Base-by-base conservation (phyloP, 805 yeast genomes). In the Kodamaea restingae region DNA sequence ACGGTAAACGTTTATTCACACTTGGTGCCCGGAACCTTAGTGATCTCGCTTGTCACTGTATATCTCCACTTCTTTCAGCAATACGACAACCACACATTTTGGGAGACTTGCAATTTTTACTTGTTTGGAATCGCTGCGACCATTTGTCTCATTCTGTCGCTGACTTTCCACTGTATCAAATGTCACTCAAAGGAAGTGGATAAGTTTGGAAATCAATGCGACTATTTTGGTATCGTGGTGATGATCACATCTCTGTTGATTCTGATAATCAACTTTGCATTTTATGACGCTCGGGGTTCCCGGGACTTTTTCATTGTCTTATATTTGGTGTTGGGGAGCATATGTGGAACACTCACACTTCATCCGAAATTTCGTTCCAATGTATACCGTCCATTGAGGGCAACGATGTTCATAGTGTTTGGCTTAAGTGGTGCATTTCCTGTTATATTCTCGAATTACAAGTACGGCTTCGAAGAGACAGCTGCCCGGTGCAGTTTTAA, bases 371-470 rank as follows among this genome's bases (percentile, higher is more conserved):
- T 90, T 54, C 68, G 87, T n/a, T 60, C 81, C 4, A 74, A 83
- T 4, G 71, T 67, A 21, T 88, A 86, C 80, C 73, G 96, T 26
- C 80, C 90, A 1, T 75, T 76, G 41, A 67, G 97, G 38, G 91
- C 96, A 0, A 46, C 72, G 1, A 77, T 88, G 77, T 88, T 88
- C 60, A 81, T 88, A 7, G 50, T 73, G 2, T 88, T 90, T 62
- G 96, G 96, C 0, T 65, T 87, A 15, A 78, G 88, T 1, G 91
- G 93, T 0, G 68, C 76, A 0, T 58, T 87, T 4, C 96, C 96
- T 0, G 71, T 88, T 1, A 38, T 76, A 0, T 34, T 15, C 8
- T 88, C 90, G 0, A 44, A 72, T 2, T 40, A 46, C 11, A 38
- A 52, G 8, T 78, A 67, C 49, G 95, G 93, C 0, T 44, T 54